These are phyloP conservation scores for Eucalyptus cladocalyx DNA, from an alignment of 345 rosid species.

Conservation along the genomic window DNA sequence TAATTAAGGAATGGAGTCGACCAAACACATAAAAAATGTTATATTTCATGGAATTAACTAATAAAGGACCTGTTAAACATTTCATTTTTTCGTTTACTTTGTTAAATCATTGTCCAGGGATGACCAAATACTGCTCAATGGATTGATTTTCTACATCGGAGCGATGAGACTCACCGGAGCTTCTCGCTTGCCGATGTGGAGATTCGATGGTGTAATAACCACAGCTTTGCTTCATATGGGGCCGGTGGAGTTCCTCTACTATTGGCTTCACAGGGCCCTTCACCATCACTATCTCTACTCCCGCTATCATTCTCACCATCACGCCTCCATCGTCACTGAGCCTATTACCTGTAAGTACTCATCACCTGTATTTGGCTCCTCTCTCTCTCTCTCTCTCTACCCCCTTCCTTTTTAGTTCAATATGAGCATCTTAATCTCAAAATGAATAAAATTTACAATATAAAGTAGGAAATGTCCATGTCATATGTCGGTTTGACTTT, in stretches of 20 bases:
- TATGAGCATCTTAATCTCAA: background rate
- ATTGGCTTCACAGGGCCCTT: slow-evolving; percentile 75
- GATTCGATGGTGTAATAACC: slow-evolving; percentile 36
- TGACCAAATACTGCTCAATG: slow-evolving; percentile 57
- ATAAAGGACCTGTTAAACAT: background rate
- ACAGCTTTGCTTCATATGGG: slow-evolving; percentile 43
- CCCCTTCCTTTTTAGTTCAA: background rate
- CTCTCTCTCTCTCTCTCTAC: background rate
- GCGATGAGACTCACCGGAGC: background rate
- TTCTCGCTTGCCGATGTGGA: slow-evolving; percentile 46
- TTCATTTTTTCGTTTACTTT: background rate
- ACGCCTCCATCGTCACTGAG: slow-evolving; percentile 74
- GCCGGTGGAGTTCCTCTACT: slow-evolving; percentile 72
- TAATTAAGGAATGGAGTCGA: background rate
- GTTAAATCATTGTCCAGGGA: slow-evolving; percentile 27
- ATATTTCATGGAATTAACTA: background rate
- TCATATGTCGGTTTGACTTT: background rate
- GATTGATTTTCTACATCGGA: slow-evolving; percentile 24
- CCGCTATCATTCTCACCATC: slow-evolving; percentile 91
- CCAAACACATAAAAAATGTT: background rate
- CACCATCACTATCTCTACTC: slow-evolving; percentile 85
- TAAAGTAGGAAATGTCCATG: background rate
- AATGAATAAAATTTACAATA: background rate
- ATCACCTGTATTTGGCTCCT: background rate
- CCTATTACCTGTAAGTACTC: slow-evolving; percentile 55